Base-by-base conservation (phyloP, 2,329 filamentous ascomycete genomes). In the Penicillium sp. region DNA sequence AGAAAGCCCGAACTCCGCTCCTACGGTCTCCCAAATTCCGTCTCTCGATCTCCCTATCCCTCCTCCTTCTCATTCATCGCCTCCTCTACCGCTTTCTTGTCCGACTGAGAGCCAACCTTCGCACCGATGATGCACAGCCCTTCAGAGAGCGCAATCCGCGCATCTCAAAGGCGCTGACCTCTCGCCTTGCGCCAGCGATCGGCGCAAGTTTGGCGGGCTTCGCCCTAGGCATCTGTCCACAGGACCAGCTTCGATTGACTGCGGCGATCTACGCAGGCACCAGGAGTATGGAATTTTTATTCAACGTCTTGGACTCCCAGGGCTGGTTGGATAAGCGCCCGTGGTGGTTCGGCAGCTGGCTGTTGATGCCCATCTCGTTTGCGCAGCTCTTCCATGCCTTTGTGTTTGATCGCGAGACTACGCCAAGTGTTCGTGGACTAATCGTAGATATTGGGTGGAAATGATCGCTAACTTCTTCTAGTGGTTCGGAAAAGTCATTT, bases 51-150 rank as follows among this genome's bases (percentile, higher is more conserved):
- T 93, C 89, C 0, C 78, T 96, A 12, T 91, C 90, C 13, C 80
- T 88, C 2, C 89, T 96, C 55, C 79, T 97, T 16, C 82, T 97
- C 36, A 82, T 95, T 53, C 93, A 99, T 68, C 84, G 93, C 27
- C 77, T 95, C 1, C 82, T 97, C 22, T 89, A 92, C 72, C 88
- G 92, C 51, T 95, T 97, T 77, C 88, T 97, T 61, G 81, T 81
- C 22, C 82, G 89, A 25, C 75, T 97, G 36, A 85, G 92, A 40
- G 77, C 80, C 1, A 89, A 89, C 56, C 77, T 99, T 3, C 82
- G 95, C 35, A 84, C 87, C 30, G 81, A 88, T n/a, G 81, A 88
- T 49, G 89, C 91, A 1, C 80, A 81, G 46, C 86, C 88, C 0
- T 96, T 97, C 71, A 81, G 90, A 12, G 76, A 79, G 49, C 86